Conservation (phyloP, 192 early-diverging fungal species). For the Backusella circina region DNA sequence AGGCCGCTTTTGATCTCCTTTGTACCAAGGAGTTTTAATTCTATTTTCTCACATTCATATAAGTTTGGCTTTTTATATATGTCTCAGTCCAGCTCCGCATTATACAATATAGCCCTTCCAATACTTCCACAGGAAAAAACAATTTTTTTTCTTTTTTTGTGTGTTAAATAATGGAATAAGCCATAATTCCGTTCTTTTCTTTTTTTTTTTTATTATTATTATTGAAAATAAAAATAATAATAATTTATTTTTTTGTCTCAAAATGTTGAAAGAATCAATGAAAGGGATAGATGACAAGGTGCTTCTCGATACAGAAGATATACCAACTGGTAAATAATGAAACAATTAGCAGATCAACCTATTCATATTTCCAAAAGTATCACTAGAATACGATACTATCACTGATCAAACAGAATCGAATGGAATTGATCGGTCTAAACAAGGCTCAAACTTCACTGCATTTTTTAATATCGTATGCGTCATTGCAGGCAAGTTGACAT, state of each 20-base stretch:
- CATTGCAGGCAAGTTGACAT: constrained; percentile 54
- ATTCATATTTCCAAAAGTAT: not conserved
- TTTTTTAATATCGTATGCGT: constrained; percentile 61
- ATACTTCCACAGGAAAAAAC: not conserved
- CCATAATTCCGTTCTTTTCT: not conserved
- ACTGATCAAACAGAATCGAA: not conserved
- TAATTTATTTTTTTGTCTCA: not conserved
- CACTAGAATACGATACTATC: not conserved
- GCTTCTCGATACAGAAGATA: not conserved
- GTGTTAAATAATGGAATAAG: not conserved
- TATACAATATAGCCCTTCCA: not conserved
- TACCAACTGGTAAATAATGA: not conserved
- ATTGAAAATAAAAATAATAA: not conserved
- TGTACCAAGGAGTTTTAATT: not conserved
- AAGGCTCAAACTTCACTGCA: constrained; percentile 26
- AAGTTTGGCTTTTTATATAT: not conserved
- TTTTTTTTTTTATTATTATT: not conserved
- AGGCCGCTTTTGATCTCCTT: not conserved
- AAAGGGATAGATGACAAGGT: not conserved
- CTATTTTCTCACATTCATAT: not conserved
- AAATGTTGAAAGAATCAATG: not conserved
- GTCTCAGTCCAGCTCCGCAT: not conserved
- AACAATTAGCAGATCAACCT: not conserved
- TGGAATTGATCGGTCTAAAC: not conserved
- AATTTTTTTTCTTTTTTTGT: not conserved